phyloP scores from a whole-genome alignment of 129 eudicot genomes.

The Centrapalus pauciflorus region DNA sequence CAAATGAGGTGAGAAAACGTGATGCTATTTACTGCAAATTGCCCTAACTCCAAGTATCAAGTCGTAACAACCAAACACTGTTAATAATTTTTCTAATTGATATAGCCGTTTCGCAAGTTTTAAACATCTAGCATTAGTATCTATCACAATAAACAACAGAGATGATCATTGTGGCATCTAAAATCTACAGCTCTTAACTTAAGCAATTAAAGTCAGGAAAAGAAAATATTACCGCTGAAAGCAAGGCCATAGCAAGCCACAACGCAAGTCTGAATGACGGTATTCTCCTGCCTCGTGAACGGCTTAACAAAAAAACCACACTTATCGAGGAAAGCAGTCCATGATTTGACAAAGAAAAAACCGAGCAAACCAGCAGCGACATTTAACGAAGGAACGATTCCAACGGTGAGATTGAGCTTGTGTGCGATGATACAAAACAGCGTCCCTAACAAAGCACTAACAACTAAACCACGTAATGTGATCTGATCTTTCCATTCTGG shows the following conservation, averaged over 20 bases:
- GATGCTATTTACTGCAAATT: not conserved
- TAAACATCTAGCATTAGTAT: too few species aligned
- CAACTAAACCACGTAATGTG: slow-evolving; percentile 70
- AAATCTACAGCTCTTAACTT: not conserved
- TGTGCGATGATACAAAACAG: slow-evolving; percentile 83
- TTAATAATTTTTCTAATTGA: not conserved
- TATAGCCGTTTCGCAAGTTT: too few species aligned
- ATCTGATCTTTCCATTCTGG: slow-evolving; percentile 94
- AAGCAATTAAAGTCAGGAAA: not conserved
- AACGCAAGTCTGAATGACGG: slow-evolving; percentile 93
- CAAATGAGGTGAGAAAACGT: not conserved
- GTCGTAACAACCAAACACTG: not conserved
- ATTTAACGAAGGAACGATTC: slow-evolving; percentile 88
- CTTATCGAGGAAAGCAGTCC: slow-evolving; percentile 55
- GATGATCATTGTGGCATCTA: not conserved
- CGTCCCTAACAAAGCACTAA: slow-evolving; percentile 68
- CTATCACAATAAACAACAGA: not conserved
- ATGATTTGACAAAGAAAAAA: slow-evolving; percentile 70
- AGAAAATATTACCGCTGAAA: slow-evolving; percentile 52
- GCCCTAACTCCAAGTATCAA: not conserved
- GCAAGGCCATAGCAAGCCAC: slow-evolving; percentile 97
- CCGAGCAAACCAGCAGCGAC: slow-evolving; percentile 92
- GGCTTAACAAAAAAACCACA: slow-evolving; percentile 49
- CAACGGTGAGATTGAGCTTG: slow-evolving; percentile 89
- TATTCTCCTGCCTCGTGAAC: slow-evolving; percentile 81